Conservation (phyloP, 2,329 filamentous ascomycete species). For the Phialophora chinensis region DNA sequence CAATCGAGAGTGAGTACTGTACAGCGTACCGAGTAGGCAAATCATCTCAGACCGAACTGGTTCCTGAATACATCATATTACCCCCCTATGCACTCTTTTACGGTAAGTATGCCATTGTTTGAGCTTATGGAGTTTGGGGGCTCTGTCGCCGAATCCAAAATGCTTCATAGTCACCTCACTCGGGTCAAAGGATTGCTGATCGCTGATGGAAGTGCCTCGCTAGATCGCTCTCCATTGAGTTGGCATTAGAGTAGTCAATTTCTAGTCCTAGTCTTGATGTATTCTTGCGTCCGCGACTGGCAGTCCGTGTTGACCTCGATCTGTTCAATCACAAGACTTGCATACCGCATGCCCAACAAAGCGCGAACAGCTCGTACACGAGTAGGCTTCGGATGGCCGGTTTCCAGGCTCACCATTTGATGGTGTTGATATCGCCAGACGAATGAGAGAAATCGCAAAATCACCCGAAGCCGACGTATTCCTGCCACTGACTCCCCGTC, state of each 20-base stretch:
- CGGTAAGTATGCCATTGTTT: not conserved
- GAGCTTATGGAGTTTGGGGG: not conserved
- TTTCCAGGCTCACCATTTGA: not conserved
- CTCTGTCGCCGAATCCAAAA: not conserved
- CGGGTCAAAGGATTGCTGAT: not conserved
- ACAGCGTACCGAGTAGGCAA: not conserved
- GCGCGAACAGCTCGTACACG: not conserved
- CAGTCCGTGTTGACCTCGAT: not conserved
- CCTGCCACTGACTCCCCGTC: not conserved
- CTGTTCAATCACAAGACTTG: too few species aligned
- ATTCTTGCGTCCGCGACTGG: not conserved
- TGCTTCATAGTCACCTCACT: not conserved
- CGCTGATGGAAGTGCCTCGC: not conserved
- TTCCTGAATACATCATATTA: not conserved
- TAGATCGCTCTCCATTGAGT: not conserved
- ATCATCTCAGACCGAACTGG: not conserved
- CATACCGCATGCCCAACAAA: not conserved
- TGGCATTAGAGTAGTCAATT: not conserved
- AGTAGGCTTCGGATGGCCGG: not conserved
- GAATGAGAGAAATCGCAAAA: not conserved
- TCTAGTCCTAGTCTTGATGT: not conserved
- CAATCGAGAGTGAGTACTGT: not conserved
- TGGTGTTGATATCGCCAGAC: not conserved
- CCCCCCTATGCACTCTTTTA: not conserved
- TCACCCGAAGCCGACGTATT: not conserved